Percentiles rank a stretch among this genome's conserved stretches.
Conservation (phyloP, 805 yeast genomes). For the Saccharomycopsis vini region DNA sequence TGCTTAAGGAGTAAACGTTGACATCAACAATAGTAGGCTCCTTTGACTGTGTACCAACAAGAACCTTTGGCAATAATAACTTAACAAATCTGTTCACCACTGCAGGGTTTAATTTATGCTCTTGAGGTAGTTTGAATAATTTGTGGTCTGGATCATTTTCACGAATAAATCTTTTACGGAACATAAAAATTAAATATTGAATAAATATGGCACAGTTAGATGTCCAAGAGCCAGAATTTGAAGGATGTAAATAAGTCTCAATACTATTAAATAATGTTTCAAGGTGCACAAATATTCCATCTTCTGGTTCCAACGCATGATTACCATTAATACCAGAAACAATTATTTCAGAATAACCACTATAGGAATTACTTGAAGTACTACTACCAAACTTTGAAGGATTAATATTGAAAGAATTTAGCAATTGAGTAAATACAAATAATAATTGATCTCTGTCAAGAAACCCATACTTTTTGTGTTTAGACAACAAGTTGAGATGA, state of each 20-base stretch:
- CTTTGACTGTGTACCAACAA: conserved; percentile 75
- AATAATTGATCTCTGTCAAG: conserved; percentile 55
- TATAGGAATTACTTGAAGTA: conserved; percentile 28
- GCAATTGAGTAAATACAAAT: conserved; percentile 47
- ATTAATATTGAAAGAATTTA: conserved; percentile 37
- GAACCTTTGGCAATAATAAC: conserved; percentile 46
- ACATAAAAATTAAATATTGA: conserved; percentile 48
- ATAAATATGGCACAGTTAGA: conserved; percentile 55
- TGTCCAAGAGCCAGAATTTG: conserved; percentile 89
- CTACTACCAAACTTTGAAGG: conserved; percentile 38
- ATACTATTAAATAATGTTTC: conserved; percentile 55
- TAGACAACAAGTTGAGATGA: conserved; percentile 25
- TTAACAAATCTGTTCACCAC: conserved; percentile 38
- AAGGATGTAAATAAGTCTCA: conserved; percentile 83
- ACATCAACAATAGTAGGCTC: conserved; percentile 44
- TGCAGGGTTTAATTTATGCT: conserved; percentile 30
- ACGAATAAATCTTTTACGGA: conserved; percentile 46
- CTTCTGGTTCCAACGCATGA: conserved; percentile 27
- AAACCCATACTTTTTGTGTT: conserved; percentile 49
- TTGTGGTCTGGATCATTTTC: conserved; percentile 31
- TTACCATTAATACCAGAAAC: conserved; percentile 55
- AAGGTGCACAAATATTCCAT: conserved; percentile 44
- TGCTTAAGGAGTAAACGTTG: conserved; percentile 49
- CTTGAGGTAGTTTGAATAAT: conserved; percentile 25
- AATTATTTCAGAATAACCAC: conserved; percentile 40